Conservation (phyloP, 2,329 filamentous ascomycete species). For the Phyllosticta citribraziliensis region DNA sequence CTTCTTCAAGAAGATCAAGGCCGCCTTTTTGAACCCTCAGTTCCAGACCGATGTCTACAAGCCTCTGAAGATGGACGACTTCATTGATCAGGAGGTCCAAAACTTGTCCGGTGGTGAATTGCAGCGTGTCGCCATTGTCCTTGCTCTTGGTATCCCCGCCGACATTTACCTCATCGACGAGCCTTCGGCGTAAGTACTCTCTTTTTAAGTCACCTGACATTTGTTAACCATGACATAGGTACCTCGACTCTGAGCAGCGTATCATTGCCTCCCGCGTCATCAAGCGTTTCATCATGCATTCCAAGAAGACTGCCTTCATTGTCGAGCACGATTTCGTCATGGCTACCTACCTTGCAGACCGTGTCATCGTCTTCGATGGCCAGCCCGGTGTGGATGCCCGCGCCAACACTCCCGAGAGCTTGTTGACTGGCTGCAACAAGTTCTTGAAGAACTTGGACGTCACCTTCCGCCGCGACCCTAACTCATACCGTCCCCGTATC, state of each 20-base stretch:
- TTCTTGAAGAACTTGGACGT: slow-evolving; percentile 97
- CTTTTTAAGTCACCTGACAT: neutral
- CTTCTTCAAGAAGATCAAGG: slow-evolving; percentile 99
- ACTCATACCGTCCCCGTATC: slow-evolving; percentile 92
- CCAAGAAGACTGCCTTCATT: slow-evolving; percentile 98
- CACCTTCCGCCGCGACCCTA: slow-evolving; percentile 95
- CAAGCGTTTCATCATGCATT: slow-evolving; percentile 99
- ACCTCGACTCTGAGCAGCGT: slow-evolving; percentile 98
- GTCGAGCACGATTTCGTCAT: slow-evolving; percentile 99
- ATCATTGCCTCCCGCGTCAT: slow-evolving; percentile 95
- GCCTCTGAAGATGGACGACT: slow-evolving; percentile 97
- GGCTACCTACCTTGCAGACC: slow-evolving; percentile 73
- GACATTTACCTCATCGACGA: slow-evolving; percentile 99
- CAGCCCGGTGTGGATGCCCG: slow-evolving; percentile 79
- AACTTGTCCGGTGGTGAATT: slow-evolving; percentile 98
- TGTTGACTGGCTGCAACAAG: slow-evolving; percentile 89
- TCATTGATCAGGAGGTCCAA: slow-evolving; percentile 99
- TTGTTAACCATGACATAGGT: slow-evolving; percentile 29
- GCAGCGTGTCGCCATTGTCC: slow-evolving; percentile 96
- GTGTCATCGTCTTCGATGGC: slow-evolving; percentile 97
- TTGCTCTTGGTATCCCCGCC: slow-evolving; percentile 88
- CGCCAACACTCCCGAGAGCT: slow-evolving; percentile 81
- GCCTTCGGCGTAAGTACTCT: slow-evolving; percentile 55
- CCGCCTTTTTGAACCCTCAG: slow-evolving; percentile 88
- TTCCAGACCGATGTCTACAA: slow-evolving; percentile 99